These are phyloP conservation scores for Mrakia gelida DNA, from an alignment of 768 basidiomycete genomes.

Conservation along the genomic window DNA sequence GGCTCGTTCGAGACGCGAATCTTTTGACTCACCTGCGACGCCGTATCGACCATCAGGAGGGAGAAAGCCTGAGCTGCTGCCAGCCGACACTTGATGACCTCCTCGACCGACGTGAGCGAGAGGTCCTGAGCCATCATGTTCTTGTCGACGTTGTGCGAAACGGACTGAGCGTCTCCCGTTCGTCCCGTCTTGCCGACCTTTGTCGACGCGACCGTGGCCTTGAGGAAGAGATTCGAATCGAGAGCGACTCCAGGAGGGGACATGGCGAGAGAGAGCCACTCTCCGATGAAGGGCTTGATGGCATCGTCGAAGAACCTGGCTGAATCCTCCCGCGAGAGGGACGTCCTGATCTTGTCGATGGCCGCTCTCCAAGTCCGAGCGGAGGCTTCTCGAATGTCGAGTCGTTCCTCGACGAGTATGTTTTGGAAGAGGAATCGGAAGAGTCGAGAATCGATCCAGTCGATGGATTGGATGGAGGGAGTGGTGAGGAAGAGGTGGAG, in stretches of 20 bases:
- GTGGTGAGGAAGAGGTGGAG: conserved; percentile 80
- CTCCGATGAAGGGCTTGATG: conserved; percentile 2
- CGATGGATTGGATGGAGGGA: conserved; percentile 58
- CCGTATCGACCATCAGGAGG: conserved; percentile 46
- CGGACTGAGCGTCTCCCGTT: conserved; percentile 42
- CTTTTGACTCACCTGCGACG: conserved; percentile 43
- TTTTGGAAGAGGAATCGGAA: conserved; percentile 88
- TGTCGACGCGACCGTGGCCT: conserved; percentile 21
- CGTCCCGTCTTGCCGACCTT: conserved; percentile 30
- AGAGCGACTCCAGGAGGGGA: conserved; percentile 79
- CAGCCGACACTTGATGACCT: conserved; percentile 72
- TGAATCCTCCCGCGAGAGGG: background rate
- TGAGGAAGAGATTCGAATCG: conserved; percentile 47
- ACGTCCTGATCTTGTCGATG: conserved; percentile 44
- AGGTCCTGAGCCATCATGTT: conserved; percentile 88
- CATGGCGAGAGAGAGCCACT: conserved; percentile 89
- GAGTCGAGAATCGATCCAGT: conserved; percentile 75
- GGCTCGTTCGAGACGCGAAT: background rate
- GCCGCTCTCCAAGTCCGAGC: conserved; percentile 70
- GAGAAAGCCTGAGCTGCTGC: conserved; percentile 74
- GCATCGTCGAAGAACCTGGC: conserved; percentile 8
- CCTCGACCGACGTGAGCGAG: conserved; percentile 69
- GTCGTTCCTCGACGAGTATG: conserved; percentile 81
- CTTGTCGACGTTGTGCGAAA: conserved; percentile 92
- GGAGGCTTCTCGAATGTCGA: conserved; percentile 72